phyloP scores from a whole-genome alignment of 306 rosid species.

The Arachis stenosperma region DNA sequence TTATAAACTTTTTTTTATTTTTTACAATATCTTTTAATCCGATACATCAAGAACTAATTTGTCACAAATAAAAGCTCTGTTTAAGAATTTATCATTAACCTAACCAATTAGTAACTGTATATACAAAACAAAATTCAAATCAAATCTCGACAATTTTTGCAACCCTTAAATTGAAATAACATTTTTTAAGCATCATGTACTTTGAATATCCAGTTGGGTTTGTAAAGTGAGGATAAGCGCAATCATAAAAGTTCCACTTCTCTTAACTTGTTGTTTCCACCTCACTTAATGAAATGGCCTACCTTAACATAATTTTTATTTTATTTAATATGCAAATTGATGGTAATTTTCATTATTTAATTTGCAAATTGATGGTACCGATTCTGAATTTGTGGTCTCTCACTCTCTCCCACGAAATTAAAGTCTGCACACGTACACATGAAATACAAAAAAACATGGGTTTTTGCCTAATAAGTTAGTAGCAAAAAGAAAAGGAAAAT shows the following conservation, averaged over 20 bases:
- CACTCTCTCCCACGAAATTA: conserved; percentile 23
- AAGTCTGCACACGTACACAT: conserved; percentile 13
- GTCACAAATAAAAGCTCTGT: accelerated
- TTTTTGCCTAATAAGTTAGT: conserved; percentile 25
- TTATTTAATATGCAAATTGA: background rate
- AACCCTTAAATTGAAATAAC: too few species aligned
- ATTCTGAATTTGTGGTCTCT: background rate
- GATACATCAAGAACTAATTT: too few species aligned
- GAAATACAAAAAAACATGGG: conserved; percentile 30
- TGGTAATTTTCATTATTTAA: background rate
- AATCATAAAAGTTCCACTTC: conserved; percentile 21
- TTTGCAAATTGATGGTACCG: background rate
- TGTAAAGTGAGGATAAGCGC: conserved; percentile 6
- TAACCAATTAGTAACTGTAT: too few species aligned
- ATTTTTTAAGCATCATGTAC: too few species aligned
- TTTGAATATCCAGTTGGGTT: background rate
- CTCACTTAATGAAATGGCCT: background rate
- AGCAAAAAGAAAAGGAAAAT: conserved; percentile 4
- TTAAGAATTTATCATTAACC: too few species aligned
- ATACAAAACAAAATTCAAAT: too few species aligned
- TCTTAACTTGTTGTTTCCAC: background rate
- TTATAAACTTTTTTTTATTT: too few species aligned
- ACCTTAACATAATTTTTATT: conserved; percentile 1
- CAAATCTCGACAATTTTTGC: too few species aligned
- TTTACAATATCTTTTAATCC: too few species aligned